Percentiles rank a stretch among this genome's conserved stretches.
Evolutionary conservation across 106 monocot species (phyloP).

Genomic region (Platanthera guangdongensis): DNA sequence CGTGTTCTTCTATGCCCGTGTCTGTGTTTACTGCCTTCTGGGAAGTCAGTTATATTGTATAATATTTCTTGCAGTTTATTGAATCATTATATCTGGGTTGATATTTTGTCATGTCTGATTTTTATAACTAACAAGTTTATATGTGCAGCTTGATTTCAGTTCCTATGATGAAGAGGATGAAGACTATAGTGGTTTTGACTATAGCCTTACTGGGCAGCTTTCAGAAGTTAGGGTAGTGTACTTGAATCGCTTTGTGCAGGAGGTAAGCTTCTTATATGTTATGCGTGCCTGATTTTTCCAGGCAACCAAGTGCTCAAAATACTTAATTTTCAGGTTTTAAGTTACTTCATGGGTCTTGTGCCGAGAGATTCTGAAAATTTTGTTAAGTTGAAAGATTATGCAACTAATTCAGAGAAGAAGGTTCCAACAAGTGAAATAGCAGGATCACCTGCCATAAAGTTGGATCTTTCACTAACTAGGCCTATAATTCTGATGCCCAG

Average conservation of each 20-base stretch:
- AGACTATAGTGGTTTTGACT: slow-evolving; percentile 85
- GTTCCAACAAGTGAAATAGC: slow-evolving; percentile 76
- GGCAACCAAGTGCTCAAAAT: slow-evolving; percentile 2
- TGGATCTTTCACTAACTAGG: slow-evolving; percentile 71
- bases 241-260: slow-evolving; percentile 91
- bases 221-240: slow-evolving; percentile 95
- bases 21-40: background rate
- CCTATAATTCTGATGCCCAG: slow-evolving; percentile 93
- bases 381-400: slow-evolving; percentile 85
- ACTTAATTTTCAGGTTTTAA: slow-evolving; percentile 41
- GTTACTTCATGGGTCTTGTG: slow-evolving; percentile 89
- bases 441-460: slow-evolving; percentile 89
- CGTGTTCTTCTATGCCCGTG: too few relatives aligned
- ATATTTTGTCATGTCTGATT: background rate
- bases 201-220: slow-evolving; percentile 79
- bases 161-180: slow-evolving; percentile 74
- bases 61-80: background rate
- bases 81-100: background rate
- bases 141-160: slow-evolving; percentile 85
- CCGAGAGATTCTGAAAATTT: slow-evolving; percentile 46
- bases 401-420: slow-evolving; percentile 75
- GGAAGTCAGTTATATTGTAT: background rate
- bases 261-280: slow-evolving; percentile 38
- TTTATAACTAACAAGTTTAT: background rate
- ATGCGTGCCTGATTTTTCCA: background rate